Evolutionary conservation across 257 asterid species (phyloP), one percentile per base, ranked within the genome.

Genomic region (Lantana camara): DNA sequence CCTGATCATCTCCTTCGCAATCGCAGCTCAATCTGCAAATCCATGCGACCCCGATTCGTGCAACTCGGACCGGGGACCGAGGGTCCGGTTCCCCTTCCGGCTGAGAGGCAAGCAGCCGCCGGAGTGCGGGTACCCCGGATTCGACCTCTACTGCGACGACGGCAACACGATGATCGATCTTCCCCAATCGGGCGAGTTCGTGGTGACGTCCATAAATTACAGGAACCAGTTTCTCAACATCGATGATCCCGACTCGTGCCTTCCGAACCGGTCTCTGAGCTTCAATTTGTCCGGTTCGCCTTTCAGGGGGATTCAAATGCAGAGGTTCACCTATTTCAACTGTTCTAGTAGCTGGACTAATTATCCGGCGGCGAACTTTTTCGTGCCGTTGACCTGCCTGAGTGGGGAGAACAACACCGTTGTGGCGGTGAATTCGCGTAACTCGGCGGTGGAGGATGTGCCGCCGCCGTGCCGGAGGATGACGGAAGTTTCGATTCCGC

Each of bases 41-140:
- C 14, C 57, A 14, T 86, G 95, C 57, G 30, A 51, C 30, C 73
- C 90, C 32, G 71, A 48, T 12, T 74, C 79, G 6, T 88, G 96
- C 71, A 22, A 29, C 68, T 15, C 60, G 9, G 3, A 4, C 5
- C 34, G 9, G 10, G 84, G 83, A 1, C 95, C 91, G 7, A 9
- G 0, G 17, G 56, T 87, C 76, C 84, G 83, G 37, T 87, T 83
- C 57, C 97, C 95, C 8, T 90, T 90, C 90, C 57, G 91, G 71
- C 59, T 83, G 7, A 40, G 0, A 7, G 66, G 15, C 57, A 63
- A 67, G 45, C 85, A 78, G 8, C 67, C 81, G 0, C 24, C 14
- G 20, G 72, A 68, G 0, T 87, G 97, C 20, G 95, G 91, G 9
- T 81, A 62, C 50, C 88, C 78, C 0, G 95, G 90, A 7, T 90